Base-by-base conservation (phyloP, 2,329 filamentous ascomycete species). In the Trichophyton mentagrophytes region DNA sequence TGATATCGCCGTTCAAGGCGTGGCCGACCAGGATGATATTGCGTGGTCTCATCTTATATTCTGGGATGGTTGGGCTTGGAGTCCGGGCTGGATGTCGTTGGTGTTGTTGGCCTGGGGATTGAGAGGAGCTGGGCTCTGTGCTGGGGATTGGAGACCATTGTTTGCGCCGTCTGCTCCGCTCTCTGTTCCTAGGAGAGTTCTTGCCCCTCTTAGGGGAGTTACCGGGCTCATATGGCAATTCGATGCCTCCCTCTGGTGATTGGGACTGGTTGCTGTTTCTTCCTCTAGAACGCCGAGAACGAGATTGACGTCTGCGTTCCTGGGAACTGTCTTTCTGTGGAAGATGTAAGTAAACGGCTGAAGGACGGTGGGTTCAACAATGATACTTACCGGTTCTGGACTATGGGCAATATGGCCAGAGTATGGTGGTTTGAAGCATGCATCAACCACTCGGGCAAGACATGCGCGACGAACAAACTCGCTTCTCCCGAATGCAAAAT, bases 11-110 rank as follows among this genome's bases (percentile, higher is more conserved):
- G 0, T 73, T 67, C 8, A 87, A 72, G 62, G 88, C 86, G 68
- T 96, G 91, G 17, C 90, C 93, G 1, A 96, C 83, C 13, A 97
- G 77, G 25, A 95, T 77, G 51, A 96, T 74, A 47, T 83, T 85
- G 27, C 85, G 82, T 51, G 62, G 46, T 40, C 47, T 64, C 65
- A 51, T 64, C 33, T 13, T 64, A 33, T 25, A 61, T 44, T 46
- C 46, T 20, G 53, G 58, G 25, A n/a, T 57, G 5, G 15, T 6
- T 22, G 46, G 1, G 20, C 11, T 13, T 13, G 33, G 33, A 36
- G 33, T 9, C 33, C 11, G 33, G 33, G 33, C 33, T 36, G 33
- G 33, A 36, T 36, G 33, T 36, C 11, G 33, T 36, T 36, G 33
- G 9, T 36, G 9, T 36, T 36, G 33, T 36, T 36, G 33, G 33